Evolutionary conservation across 768 basidiomycete species (phyloP).

Genomic region (Amanita rimosa): DNA sequence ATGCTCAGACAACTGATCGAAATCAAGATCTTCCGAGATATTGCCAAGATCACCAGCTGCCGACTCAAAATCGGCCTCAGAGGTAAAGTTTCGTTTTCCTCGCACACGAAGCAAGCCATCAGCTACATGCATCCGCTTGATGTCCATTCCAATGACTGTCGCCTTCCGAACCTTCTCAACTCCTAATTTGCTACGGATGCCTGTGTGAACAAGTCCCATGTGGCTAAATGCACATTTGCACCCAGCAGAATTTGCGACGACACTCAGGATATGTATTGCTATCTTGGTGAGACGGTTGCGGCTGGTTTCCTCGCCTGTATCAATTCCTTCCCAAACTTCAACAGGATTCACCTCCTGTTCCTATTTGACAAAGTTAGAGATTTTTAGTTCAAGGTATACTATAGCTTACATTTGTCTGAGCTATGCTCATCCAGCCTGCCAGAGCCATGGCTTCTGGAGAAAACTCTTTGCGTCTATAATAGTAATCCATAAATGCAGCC

Average conservation of each 20-base stretch:
- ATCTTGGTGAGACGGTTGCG: conserved; percentile 13
- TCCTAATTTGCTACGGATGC: conserved; percentile 6
- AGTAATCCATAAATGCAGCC: conserved; percentile 6
- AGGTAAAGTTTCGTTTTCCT: conserved; percentile 6
- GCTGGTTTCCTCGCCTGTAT: conserved; percentile 7
- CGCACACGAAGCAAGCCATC: conserved; percentile 6
- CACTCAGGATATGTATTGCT: conserved; percentile 13
- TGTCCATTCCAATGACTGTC: conserved; percentile 12
- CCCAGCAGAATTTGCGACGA: conserved; percentile 18
- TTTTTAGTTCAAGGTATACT: no score
- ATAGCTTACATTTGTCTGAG: conserved; percentile 1
- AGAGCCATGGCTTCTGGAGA: conserved; percentile 2
- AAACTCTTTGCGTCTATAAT: conserved; percentile 7
- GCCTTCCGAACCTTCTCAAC: conserved; percentile 13
- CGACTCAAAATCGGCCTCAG: background rate
- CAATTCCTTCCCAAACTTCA: no score
- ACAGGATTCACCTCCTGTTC: conserved; percentile 9
- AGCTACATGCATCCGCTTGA: conserved; percentile 10
- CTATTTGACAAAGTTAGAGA: no score
- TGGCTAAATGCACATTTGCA: conserved; percentile 19
- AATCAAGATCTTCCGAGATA: conserved; percentile 3
- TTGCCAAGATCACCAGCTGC: background rate
- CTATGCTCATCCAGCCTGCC: background rate
- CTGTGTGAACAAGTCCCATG: conserved; percentile 14
- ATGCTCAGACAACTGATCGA: conserved; percentile 5